Evolutionary conservation across 106 monocot species (phyloP).

Genomic region (Dendrobium chrysotoxum): DNA sequence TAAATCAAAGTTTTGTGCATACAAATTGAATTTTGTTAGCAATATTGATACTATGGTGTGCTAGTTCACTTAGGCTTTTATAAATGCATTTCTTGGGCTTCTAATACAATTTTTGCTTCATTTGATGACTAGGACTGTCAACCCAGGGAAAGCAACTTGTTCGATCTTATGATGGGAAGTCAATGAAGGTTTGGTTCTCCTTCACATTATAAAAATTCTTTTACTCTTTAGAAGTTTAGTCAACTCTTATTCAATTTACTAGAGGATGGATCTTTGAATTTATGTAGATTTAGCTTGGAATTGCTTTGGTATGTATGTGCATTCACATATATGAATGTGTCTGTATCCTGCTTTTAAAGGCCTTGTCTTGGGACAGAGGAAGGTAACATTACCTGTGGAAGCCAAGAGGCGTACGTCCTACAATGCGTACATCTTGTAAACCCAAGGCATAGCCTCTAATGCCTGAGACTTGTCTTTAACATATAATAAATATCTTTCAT

Average conservation of each 20-base stretch:
- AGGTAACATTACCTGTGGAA: too few relatives aligned
- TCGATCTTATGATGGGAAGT: constrained; percentile 10
- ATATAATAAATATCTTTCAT: too few relatives aligned
- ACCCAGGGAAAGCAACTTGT: not conserved
- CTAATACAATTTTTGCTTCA: constrained; percentile 2
- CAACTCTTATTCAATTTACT: not conserved
- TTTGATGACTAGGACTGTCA: not conserved
- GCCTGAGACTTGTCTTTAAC: too few relatives aligned
- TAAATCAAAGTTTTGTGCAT: not conserved
- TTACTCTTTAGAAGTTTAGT: not conserved
- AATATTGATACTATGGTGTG: not conserved
- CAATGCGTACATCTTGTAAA: too few relatives aligned
- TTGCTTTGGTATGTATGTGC: not conserved
- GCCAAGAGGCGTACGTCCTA: too few relatives aligned
- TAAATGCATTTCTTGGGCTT: not conserved
- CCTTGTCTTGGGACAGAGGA: not conserved
- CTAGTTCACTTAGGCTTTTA: not conserved
- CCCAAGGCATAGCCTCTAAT: too few relatives aligned
- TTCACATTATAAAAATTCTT: not conserved
- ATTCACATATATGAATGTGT: not conserved
- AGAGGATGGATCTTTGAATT: not conserved
- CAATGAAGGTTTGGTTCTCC: not conserved
- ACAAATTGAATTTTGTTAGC: not conserved
- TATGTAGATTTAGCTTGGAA: not conserved
- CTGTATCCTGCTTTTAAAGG: not conserved